Base-by-base conservation (phyloP, 371 early-diverging fungal genomes). In the Mucor piriformis region DNA sequence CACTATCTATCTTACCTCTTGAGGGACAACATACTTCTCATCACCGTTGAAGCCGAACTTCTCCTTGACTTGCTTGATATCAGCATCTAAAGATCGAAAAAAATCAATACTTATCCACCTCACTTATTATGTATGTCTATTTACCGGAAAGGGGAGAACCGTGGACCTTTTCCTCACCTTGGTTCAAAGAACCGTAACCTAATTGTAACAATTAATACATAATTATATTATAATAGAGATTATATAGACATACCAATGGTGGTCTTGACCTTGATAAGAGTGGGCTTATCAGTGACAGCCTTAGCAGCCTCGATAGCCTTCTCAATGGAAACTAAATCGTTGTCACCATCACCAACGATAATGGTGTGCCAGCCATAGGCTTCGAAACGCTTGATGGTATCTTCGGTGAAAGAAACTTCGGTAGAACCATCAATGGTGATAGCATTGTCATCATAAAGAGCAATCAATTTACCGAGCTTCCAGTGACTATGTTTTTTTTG, bases 381-480 rank as follows among this genome's bases (percentile, higher is more conserved):
- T 70, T 92, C 89, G 76, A 92, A 98, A 65, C 99, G 93, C 74
- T 88, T 77, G 34, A 76, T 64, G 37, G 94, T 95, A 77, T 99
- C 92, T 70, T 99, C 99, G 40, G 97, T 94, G 82, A 96, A 96
- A 3, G 93, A 89, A 21, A 98, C 77, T 38, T 83, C 83, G 25
- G 94, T 94, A 47, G 91, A 87, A 63, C 95, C 94, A 83, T 99
- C 99, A 71, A 99, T 99, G 57, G 93, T 88, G 71, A 97, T 92
- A 60, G 92, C 82, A 81, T 99, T 99, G 70, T 92, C 93, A 70
- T 99, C 99, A 77, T 99, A 99, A 48, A 99, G 82, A 18, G 92
- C 92, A 62, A 97, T 93, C 60, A 99, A 79, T 67, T 98, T 97
- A 64, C 97, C 96, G 37, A 99, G 86, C 77, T 94, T 77, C 77